Conservation (phyloP, 129 eudicot species). For the Daucus carota region DNA sequence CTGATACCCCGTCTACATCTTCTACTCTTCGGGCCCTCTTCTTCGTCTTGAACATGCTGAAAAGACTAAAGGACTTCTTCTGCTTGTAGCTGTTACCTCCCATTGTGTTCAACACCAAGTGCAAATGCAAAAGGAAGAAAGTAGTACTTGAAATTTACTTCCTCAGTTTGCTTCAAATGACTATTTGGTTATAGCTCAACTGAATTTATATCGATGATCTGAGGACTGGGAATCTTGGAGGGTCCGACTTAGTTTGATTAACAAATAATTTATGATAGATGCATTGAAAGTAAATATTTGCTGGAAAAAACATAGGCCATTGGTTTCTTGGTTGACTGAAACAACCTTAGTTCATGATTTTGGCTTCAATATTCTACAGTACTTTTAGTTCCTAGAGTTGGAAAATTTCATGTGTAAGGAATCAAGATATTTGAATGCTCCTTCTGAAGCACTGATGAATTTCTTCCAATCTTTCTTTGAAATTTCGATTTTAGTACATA, state of each 20-base stretch:
- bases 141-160: background rate
- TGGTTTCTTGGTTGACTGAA: slow-evolving; percentile 1
- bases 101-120: slow-evolving; percentile 15
- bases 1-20: background rate
- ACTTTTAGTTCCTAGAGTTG: background rate
- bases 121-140: background rate
- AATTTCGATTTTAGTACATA: no score
- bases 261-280: background rate
- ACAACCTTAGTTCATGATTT: background rate
- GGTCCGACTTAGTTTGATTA: background rate
- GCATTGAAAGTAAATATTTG: background rate
- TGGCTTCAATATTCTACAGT: background rate
- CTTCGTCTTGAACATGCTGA: slow-evolving; percentile 20
- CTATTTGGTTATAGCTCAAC: background rate
- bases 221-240: background rate
- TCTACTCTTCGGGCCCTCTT: slow-evolving; percentile 17
- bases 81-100: slow-evolving; percentile 27
- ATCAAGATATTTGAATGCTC: no score
- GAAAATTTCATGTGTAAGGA: background rate
- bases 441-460: no score
- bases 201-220: slow-evolving; percentile 20
- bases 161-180: background rate
- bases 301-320: background rate
- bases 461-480: no score
- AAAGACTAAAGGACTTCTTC: slow-evolving; percentile 18